Evolutionary conservation across 169 alveolate genomes (phyloP), one percentile per base, ranked within the genome.

Genomic region (Cryptosporidium ubiquitum): DNA sequence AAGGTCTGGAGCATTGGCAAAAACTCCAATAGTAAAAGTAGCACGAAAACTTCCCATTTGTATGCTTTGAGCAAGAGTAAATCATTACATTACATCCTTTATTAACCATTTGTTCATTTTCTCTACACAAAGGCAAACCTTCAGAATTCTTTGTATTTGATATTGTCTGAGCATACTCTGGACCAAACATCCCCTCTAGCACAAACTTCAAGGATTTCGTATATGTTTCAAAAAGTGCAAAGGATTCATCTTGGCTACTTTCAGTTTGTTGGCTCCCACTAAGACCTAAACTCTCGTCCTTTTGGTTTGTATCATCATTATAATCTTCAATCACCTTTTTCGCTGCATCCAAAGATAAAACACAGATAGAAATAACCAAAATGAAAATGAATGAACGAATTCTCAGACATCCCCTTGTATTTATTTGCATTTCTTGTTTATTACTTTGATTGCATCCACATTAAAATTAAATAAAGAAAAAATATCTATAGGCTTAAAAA

Each of bases 1-100:
- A 79, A 29, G 89, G 89, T n/a, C 66, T 79, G 10, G 73, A 61
- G 39, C 89, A 79, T 29, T 40, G 69, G 47, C 89, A 79, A 64
- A 79, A 79, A 29, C 89, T 79, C 89, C 89, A 79, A 44, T 79
- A 79, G 55, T 79, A 79, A 40, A 79, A 79, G 47, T 79, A 79
- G 44, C 89, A 79, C 33, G 61, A 64, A 42, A 60, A 79, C 44
- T 79, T 79, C 10, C 58, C 66, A 12, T 58, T 55, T 12, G n/a
- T 23, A 31, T 61, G 74, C 5, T 35, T 79, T 10, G 89, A 60
- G 29, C 89, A 79, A 7, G 79, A 61, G 37, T 79, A 61, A 66
- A 79, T 26, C 89, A 79, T 79, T 16, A 79, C 68, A 31, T 64
- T 79, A 33, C 89, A 79, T 10, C 89, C 89, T 47, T 79, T 79